These are phyloP conservation scores for Fusarium sp. DNA, from an alignment of 2,329 filamentous ascomycete genomes.

Conservation along the genomic window DNA sequence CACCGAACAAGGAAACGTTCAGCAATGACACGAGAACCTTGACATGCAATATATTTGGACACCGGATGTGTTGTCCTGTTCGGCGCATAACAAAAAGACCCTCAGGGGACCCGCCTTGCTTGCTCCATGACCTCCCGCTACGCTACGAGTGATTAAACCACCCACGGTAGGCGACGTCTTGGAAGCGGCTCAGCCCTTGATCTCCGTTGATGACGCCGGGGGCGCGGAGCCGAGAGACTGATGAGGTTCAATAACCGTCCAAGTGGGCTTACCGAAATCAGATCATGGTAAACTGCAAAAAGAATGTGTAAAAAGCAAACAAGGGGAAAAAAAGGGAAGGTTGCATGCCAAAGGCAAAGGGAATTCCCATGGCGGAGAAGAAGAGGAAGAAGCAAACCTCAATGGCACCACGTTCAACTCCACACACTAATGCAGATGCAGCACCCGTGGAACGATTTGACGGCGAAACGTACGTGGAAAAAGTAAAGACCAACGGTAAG, in stretches of 20 bases:
- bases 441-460: constrained; percentile 44
- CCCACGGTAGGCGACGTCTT: constrained; percentile 6
- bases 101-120: background rate
- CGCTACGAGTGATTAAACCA: constrained; percentile 31
- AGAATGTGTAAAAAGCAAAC: constrained; percentile 13
- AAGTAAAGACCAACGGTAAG: constrained; percentile 29
- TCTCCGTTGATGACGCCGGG: constrained; percentile 30
- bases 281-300: constrained; percentile 7
- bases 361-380: constrained; percentile 16
- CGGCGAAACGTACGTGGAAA: constrained; percentile 46
- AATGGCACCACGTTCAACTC: constrained; percentile 19
- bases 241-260: constrained; percentile 1
- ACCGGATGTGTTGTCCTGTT: constrained; percentile 26
- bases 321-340: constrained; percentile 1
- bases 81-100: constrained; percentile 12
- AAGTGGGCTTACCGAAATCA: constrained; percentile 7
- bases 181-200: constrained; percentile 11
- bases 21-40: constrained; percentile 9
- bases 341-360: constrained; percentile 5
- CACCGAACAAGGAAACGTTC: constrained; percentile 14
- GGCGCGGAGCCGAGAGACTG: constrained; percentile 26
- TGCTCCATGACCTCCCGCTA: background rate
- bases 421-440: constrained; percentile 33
- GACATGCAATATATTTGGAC: constrained; percentile 14
- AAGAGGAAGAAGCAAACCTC: constrained; percentile 42